phyloP scores from a whole-genome alignment of 163 green algal genomes.

The Scenedesmus sp. region DNA sequence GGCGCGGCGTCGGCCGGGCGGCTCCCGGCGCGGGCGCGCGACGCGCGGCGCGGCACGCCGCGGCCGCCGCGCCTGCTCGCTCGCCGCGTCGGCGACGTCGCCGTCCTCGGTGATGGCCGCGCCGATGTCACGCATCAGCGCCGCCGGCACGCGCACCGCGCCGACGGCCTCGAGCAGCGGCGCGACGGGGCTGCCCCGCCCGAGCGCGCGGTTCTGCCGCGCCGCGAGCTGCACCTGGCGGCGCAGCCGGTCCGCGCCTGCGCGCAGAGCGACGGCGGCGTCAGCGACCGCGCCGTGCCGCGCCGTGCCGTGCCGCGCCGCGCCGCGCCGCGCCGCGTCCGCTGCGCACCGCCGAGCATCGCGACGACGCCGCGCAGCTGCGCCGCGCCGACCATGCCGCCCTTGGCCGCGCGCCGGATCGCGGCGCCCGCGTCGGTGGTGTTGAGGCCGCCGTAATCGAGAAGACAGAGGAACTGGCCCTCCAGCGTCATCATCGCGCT shows the following conservation, averaged over 20 bases:
- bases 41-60: too few relatives aligned
- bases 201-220: slow-evolving; percentile 42
- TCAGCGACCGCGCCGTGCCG: too few relatives aligned
- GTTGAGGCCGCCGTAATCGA: slow-evolving; percentile 87
- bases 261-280: background rate
- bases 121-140: slow-evolving; percentile 45
- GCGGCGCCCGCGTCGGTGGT: slow-evolving; percentile 65
- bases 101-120: slow-evolving; percentile 66
- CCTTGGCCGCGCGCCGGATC: slow-evolving; percentile 67
- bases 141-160: slow-evolving; percentile 5
- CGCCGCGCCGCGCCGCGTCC: too few relatives aligned
- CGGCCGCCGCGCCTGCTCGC: slow-evolving; percentile 64
- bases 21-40: too few relatives aligned
- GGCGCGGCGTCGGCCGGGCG: too few relatives aligned
- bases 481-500: slow-evolving; percentile 71
- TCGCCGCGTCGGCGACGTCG: slow-evolving; percentile 52
- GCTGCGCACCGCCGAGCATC: slow-evolving; percentile 54
- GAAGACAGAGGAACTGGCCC: slow-evolving; percentile 60
- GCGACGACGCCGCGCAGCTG: slow-evolving; percentile 62
- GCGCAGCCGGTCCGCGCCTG: slow-evolving; percentile 38
- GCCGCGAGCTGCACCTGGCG: slow-evolving; percentile 20
- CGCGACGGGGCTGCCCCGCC: slow-evolving; percentile 32
- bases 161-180: slow-evolving; percentile 54
- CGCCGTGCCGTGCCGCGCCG: too few relatives aligned
- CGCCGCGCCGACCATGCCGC: slow-evolving; percentile 64